Percentiles rank a stretch among this genome's conserved stretches.
These are phyloP conservation scores for Termitomyces sp. DNA, from an alignment of 768 basidiomycete genomes.

Conservation along the genomic window DNA sequence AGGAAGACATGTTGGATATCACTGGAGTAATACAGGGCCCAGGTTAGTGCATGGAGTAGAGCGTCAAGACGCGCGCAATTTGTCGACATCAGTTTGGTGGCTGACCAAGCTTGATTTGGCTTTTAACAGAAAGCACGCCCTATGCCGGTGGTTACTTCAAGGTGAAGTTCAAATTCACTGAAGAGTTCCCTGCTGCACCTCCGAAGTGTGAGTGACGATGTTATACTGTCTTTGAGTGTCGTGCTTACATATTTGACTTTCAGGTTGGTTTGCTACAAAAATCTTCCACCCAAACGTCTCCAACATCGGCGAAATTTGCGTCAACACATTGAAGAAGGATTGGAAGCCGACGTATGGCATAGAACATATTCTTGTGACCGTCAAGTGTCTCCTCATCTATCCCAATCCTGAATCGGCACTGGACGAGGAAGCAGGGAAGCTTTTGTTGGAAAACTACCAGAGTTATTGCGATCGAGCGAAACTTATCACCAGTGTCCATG, in stretches of 20 bases:
- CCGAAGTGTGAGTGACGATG: conserved; percentile 73
- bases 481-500: conserved; percentile 90
- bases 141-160: conserved; percentile 67
- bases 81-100: conserved; percentile 10
- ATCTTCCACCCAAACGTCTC: conserved; percentile 98
- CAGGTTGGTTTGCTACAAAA: conserved; percentile 90
- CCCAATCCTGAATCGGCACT: conserved; percentile 96
- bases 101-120: conserved; percentile 22
- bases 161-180: conserved; percentile 84
- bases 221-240: not conserved
- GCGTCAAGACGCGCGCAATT: conserved; percentile 14
- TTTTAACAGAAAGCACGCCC: conserved; percentile 53
- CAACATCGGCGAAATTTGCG: conserved; percentile 86
- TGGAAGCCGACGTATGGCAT: conserved; percentile 94
- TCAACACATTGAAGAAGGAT: conserved; percentile 96
- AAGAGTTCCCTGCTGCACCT: conserved; percentile 91
- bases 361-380: conserved; percentile 84
- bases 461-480: conserved; percentile 83
- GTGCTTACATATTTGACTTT: conserved; percentile 6
- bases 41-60: conserved; percentile 45
- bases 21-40: conserved; percentile 89
- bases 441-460: conserved; percentile 85
- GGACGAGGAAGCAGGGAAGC: conserved; percentile 94
- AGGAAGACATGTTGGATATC: conserved; percentile 86
- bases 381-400: conserved; percentile 94